Conservation (phyloP, 768 basidiomycete genomes). For the Tulasnella sp. region DNA sequence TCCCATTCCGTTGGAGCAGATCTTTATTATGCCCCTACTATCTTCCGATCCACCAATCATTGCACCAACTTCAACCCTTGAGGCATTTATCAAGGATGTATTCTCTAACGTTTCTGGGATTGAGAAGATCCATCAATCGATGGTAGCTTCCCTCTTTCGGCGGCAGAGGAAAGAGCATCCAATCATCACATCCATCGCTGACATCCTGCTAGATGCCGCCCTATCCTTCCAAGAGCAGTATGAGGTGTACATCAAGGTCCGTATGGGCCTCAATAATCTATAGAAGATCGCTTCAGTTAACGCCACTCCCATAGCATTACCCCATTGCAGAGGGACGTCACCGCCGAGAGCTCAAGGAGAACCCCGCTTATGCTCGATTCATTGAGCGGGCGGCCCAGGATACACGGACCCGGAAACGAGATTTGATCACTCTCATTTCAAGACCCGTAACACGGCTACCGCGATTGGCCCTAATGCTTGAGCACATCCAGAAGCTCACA, state of each 20-base stretch:
- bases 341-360: slow-evolving; percentile 61
- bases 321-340: slow-evolving; percentile 77
- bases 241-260: slow-evolving; percentile 63
- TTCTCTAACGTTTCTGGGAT: slow-evolving; percentile 76
- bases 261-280: not conserved
- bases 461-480: slow-evolving; percentile 61
- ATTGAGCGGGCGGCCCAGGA: slow-evolving; percentile 51
- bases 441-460: slow-evolving; percentile 85
- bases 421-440: slow-evolving; percentile 71
- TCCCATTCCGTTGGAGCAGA: slow-evolving; percentile 31
- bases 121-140: slow-evolving; percentile 49
- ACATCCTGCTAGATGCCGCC: slow-evolving; percentile 61
- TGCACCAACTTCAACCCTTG: slow-evolving; percentile 36
- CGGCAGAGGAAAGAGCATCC: slow-evolving; percentile 82
- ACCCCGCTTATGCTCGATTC: slow-evolving; percentile 56
- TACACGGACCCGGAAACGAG: slow-evolving; percentile 60
- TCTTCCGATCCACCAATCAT: slow-evolving; percentile 57
- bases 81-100: slow-evolving; percentile 65
- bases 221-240: slow-evolving; percentile 51
- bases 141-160: slow-evolving; percentile 62
- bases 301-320: slow-evolving; percentile 40
- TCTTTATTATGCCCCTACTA: slow-evolving; percentile 61
- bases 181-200: slow-evolving; percentile 68
- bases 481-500: slow-evolving; percentile 27
- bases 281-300: not conserved